phyloP scores from a whole-genome alignment of 2,329 filamentous ascomycete genomes.

The Claviceps africana region DNA sequence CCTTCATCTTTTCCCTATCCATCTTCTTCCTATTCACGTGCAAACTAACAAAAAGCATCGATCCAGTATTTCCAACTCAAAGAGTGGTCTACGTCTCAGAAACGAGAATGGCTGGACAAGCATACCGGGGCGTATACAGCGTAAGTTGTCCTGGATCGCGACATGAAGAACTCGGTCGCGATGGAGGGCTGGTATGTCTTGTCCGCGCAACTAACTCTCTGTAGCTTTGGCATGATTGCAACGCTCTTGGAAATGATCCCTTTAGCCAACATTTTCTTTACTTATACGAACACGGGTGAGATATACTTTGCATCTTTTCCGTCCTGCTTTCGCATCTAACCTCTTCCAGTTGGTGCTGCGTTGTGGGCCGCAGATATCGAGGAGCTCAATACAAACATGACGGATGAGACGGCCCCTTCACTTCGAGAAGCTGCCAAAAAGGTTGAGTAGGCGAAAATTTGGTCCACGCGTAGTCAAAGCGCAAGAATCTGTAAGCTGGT shows the following conservation, averaged over 20 bases:
- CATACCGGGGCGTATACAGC: constrained; percentile 67
- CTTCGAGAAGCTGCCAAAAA: constrained; percentile 36
- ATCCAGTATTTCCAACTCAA: constrained; percentile 96
- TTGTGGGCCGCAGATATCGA: constrained; percentile 90
- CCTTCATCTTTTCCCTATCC: neutral
- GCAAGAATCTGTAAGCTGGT: neutral
- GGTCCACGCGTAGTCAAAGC: neutral
- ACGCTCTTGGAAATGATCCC: constrained; percentile 77
- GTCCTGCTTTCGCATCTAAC: neutral
- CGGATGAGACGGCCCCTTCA: constrained; percentile 33
- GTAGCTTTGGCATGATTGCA: constrained; percentile 59
- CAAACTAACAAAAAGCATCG: no score
- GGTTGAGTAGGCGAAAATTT: constrained; percentile 14
- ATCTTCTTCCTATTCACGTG: no score
- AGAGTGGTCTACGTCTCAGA: constrained; percentile 54
- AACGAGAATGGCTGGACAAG: constrained; percentile 53
- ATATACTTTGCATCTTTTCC: neutral
- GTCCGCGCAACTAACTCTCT: constrained; percentile 6
- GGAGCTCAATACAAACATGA: constrained; percentile 34
- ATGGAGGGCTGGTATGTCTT: neutral
- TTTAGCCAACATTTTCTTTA: constrained; percentile 66
- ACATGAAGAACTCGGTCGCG: neutral
- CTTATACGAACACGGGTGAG: constrained; percentile 71
- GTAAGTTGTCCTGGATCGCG: constrained; percentile 32
- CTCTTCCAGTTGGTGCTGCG: constrained; percentile 59